A percentile compares a stretch with the other conserved stretches of the same genome.
phyloP scores from a whole-genome alignment of 768 basidiomycete genomes.

The Lentinula guzmanii region DNA sequence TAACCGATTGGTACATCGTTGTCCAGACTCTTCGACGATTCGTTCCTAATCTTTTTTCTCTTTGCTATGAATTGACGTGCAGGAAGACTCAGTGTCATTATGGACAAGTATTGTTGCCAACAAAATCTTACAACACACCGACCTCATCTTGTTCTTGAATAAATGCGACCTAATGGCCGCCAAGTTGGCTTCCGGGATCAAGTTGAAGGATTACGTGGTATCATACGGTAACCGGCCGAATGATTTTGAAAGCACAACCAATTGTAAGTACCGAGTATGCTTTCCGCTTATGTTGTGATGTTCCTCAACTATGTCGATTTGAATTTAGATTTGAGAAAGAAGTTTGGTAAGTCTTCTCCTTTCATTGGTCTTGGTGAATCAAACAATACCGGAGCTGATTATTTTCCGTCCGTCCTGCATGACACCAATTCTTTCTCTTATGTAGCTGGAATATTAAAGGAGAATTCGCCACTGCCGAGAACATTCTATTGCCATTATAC shows the following conservation, averaged over 20 bases:
- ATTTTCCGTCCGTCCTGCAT: not conserved
- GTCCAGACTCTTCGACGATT: not conserved
- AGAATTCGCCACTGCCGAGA: conserved; percentile 36
- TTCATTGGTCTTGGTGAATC: not conserved
- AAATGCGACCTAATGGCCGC: conserved; percentile 71
- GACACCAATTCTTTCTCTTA: not conserved
- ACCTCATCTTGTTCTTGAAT: conserved; percentile 76
- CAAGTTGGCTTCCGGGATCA: conserved; percentile 61
- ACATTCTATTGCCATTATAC: conserved; percentile 65
- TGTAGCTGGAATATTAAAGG: conserved; percentile 35
- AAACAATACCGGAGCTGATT: not conserved
- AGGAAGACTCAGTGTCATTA: conserved; percentile 75
- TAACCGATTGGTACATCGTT: conserved; percentile 48
- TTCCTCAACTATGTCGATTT: conserved; percentile 4
- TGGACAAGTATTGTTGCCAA: conserved; percentile 74
- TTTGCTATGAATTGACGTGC: not conserved
- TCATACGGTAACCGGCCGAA: conserved; percentile 67
- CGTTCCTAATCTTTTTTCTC: not conserved
- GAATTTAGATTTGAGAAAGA: conserved; percentile 32
- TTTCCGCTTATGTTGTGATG: not conserved
- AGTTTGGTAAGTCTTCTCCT: conserved; percentile 32
- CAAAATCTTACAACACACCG: conserved; percentile 62
- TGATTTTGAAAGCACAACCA: conserved; percentile 60
- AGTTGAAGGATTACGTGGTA: conserved; percentile 61
- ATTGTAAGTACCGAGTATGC: conserved; percentile 40